These are phyloP conservation scores for Biscutella laevigata DNA, from an alignment of 441 rosid genomes.

Conservation along the genomic window DNA sequence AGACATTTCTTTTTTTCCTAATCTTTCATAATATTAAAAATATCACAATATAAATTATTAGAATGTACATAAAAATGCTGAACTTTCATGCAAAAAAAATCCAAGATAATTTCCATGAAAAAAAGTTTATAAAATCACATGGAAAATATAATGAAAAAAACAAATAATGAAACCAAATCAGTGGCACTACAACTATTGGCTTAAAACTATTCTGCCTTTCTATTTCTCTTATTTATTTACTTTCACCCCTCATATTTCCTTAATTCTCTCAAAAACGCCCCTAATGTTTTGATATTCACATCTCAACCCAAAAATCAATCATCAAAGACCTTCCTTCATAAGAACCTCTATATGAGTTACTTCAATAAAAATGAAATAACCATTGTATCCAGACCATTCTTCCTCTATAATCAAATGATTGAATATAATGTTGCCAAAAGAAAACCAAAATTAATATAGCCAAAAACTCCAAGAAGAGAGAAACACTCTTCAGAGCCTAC, in stretches of 20 bases:
- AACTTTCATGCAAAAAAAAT: conserved; percentile 5
- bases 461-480: conserved; percentile 21
- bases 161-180: conserved; percentile 27
- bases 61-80: conserved; percentile 9
- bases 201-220: conserved; percentile 25
- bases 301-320: not conserved
- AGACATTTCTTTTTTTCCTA: no score
- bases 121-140: conserved; percentile 9
- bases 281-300: not conserved
- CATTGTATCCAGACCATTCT: conserved; percentile 8
- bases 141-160: conserved; percentile 5
- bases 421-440: conserved; percentile 23
- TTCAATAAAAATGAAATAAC: conserved; percentile 24
- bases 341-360: conserved; percentile 18
- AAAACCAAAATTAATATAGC: conserved; percentile 14
- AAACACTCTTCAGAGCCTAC: conserved; percentile 22
- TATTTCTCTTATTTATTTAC: conserved; percentile 31
- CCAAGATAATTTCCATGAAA: conserved; percentile 10
- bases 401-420: conserved; percentile 27
- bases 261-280: not conserved
- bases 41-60: not conserved
- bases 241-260: conserved; percentile 13
- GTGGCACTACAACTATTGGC: conserved; percentile 26
- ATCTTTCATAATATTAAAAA: not conserved
- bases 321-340: conserved; percentile 1